A percentile compares a stretch with the other conserved stretches of the same genome.
These are phyloP conservation scores for Fereydounia khargensis DNA, from an alignment of 1,284 basidiomycete genomes.

Conservation along the genomic window DNA sequence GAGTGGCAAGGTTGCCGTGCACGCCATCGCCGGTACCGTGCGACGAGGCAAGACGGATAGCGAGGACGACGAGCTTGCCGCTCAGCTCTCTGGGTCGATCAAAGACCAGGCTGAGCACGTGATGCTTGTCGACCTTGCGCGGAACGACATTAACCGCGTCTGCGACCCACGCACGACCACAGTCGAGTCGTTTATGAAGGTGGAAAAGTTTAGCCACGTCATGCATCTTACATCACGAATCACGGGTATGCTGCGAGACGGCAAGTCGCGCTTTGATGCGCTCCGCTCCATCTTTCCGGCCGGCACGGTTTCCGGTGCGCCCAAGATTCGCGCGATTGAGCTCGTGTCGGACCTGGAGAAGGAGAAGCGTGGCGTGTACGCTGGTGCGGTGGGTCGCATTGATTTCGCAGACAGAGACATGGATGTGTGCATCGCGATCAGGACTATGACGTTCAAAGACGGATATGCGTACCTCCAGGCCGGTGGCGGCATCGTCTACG, in stretches of 20 bases:
- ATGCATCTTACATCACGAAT: conserved; percentile 96
- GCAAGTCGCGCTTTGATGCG: conserved; percentile 87
- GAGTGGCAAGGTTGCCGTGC: conserved; percentile 81
- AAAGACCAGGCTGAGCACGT: conserved; percentile 98
- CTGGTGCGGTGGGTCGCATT: conserved; percentile 93
- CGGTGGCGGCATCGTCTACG: conserved; percentile 90
- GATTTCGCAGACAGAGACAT: conserved; percentile 92
- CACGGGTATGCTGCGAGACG: conserved; percentile 79
- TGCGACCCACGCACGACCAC: conserved; percentile 93
- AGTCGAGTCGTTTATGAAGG: conserved; percentile 88
- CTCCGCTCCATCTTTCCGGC: conserved; percentile 99
- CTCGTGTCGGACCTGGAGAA: conserved; percentile 82
- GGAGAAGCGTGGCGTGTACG: conserved; percentile 90
- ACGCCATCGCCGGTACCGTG: conserved; percentile 95
- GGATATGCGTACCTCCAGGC: conserved; percentile 90
- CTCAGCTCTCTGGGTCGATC: conserved; percentile 74
- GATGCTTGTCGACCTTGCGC: conserved; percentile 96
- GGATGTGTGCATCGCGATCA: conserved; percentile 98
- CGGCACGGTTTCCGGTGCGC: conserved; percentile 97
- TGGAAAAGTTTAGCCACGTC: conserved; percentile 97
- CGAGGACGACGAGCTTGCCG: conserved; percentile 84
- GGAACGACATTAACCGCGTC: conserved; percentile 98
- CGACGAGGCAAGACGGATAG: conserved; percentile 67
- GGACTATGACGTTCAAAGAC: conserved; percentile 96
- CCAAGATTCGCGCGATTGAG: conserved; percentile 98